Conservation (phyloP, 768 basidiomycete species). For the Tubosaeta sp. region DNA sequence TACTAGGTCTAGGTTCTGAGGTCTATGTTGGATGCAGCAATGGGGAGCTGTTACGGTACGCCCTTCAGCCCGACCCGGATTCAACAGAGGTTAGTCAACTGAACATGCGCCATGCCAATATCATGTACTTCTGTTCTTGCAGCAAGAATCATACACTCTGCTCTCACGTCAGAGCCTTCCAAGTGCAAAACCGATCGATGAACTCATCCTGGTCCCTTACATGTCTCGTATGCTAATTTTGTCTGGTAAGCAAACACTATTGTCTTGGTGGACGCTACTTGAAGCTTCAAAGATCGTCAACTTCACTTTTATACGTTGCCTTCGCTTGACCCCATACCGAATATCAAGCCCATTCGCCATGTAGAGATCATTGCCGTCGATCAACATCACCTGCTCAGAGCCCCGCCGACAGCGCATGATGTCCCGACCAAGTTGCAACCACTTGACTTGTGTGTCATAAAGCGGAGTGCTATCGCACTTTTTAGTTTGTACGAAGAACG, state of each 20-base stretch:
- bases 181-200: conserved; percentile 67
- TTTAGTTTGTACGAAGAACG: conserved; percentile 61
- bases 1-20: conserved; percentile 58
- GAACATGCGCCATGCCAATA: neutral
- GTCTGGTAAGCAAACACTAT: conserved; percentile 50
- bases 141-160: conserved; percentile 61
- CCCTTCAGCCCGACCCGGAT: conserved; percentile 54
- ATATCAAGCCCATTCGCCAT: conserved; percentile 76
- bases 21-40: conserved; percentile 85
- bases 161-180: conserved; percentile 68
- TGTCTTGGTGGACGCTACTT: neutral
- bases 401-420: conserved; percentile 39
- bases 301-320: conserved; percentile 81
- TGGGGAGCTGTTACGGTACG: conserved; percentile 78
- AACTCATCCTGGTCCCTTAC: conserved; percentile 74
- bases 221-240: conserved; percentile 71
- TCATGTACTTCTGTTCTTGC: conserved; percentile 3
- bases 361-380: conserved; percentile 81
- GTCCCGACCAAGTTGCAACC: conserved; percentile 40
- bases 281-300: conserved; percentile 43
- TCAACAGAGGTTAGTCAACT: conserved; percentile 40
- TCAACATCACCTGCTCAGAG: conserved; percentile 59
- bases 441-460: conserved; percentile 71
- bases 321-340: conserved; percentile 64
- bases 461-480: conserved; percentile 58